These are phyloP conservation scores for Coniochaeta sp. DNA, from an alignment of 2,329 filamentous ascomycete species.

Conservation along the genomic window DNA sequence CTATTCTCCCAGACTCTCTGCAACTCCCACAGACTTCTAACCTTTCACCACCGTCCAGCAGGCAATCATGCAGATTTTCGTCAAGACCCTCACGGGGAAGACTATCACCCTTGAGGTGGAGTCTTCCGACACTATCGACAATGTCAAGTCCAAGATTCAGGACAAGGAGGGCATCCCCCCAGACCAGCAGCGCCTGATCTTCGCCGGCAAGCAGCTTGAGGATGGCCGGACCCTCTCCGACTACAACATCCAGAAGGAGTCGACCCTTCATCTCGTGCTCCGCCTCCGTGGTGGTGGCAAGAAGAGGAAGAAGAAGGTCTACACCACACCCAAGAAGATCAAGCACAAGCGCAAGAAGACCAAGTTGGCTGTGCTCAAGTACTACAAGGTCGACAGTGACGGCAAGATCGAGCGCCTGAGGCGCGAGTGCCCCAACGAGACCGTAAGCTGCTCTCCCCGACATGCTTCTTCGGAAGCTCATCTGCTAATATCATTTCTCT, in stretches of 20 bases:
- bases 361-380: slow-evolving; percentile 99
- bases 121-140: slow-evolving; percentile 99
- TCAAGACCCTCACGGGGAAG: slow-evolving; percentile 94
- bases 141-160: slow-evolving; percentile 98
- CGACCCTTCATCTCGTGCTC: slow-evolving; percentile 94
- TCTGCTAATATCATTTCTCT: not conserved
- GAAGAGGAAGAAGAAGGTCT: slow-evolving; percentile 99
- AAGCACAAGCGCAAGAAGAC: slow-evolving; percentile 99
- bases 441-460: slow-evolving; percentile 48
- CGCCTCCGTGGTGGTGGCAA: slow-evolving; percentile 97
- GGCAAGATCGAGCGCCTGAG: slow-evolving; percentile 99
- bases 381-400: slow-evolving; percentile 99
- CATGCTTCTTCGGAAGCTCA: not conserved
- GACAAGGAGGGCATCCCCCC: slow-evolving; percentile 99
- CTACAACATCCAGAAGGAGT: slow-evolving; percentile 99
- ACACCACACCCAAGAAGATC: slow-evolving; percentile 99
- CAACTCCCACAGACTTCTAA: slow-evolving; percentile 24
- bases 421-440: slow-evolving; percentile 90
- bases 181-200: slow-evolving; percentile 99
- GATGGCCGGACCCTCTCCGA: slow-evolving; percentile 97
- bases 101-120: slow-evolving; percentile 99
- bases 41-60: slow-evolving; percentile 29
- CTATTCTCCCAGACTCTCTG: not conserved
- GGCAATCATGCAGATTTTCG: slow-evolving; percentile 72
- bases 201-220: slow-evolving; percentile 99